Base-by-base conservation (phyloP, 495 filamentous ascomycete genomes). In the Platismatia glauca region DNA sequence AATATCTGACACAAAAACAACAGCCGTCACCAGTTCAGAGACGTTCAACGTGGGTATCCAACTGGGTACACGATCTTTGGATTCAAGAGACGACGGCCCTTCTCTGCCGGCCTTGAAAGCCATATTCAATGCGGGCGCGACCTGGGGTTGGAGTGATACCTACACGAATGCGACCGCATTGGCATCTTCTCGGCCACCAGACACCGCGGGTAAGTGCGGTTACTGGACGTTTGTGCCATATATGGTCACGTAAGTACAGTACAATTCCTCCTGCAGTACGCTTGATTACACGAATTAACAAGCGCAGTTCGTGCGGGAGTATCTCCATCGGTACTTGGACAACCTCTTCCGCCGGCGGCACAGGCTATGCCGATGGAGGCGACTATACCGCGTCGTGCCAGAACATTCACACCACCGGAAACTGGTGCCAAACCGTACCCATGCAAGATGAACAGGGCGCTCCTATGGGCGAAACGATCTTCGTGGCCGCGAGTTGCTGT, bases 351-450 rank as follows among this genome's bases (percentile, higher is more conserved):
- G 22, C 31, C 7, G n/a, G 31, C 33, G 29, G 20, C 29, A 8
- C 27, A 24, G 31, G 55, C 15, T 59, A 41, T n/a, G n/a, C 15
- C 7, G 33, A 59, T 13, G 9, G n/a, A n/a, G n/a, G n/a, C n/a
- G n/a, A n/a, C n/a, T n/a, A n/a, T n/a, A n/a, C n/a, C n/a, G n/a
- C n/a, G n/a, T n/a, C n/a, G n/a, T n/a, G n/a, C n/a, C n/a, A n/a
- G n/a, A n/a, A n/a, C n/a, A n/a, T n/a, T n/a, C 24, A 31, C 3
- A 59, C 27, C 13, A 22, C 27, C 3, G 39, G 29, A 5, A 13
- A 59, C 39, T 59, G 57, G 57, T 59, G 57, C 39, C 39, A 59
- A 15, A 59, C 39, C 6, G 37, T 59, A n/a, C 8, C 57, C 18
- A 44, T 44, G 38, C 15, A 18, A 0, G 18, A 59, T 11, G 22